Conservation (phyloP, 2,329 filamentous ascomycete genomes). For the Aspergillus niger region DNA sequence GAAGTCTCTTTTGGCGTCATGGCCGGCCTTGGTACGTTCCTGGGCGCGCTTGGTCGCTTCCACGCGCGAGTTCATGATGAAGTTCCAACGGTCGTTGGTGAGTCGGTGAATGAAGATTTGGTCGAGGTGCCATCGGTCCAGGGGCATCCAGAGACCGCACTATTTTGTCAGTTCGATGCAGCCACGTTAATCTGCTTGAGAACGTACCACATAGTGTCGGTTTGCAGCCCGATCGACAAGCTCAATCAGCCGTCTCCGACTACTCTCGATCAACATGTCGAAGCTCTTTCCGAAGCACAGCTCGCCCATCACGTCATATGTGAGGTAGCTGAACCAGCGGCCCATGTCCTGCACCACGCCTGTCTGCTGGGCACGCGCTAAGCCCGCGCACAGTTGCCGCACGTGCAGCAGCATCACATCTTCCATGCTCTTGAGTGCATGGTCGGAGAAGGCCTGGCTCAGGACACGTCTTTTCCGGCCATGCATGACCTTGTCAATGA, state of each 20-base stretch:
- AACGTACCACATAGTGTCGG: constrained; percentile 64
- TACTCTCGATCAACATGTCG: constrained; percentile 49
- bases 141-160: constrained; percentile 71
- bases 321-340: constrained; percentile 47
- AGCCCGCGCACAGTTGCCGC: constrained; percentile 60
- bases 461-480: constrained; percentile 71
- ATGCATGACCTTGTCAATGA: constrained; percentile 67
- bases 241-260: constrained; percentile 64
- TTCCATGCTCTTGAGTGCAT: constrained; percentile 68
- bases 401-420: constrained; percentile 67
- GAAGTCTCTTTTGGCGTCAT: constrained; percentile 70
- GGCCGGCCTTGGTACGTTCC: constrained; percentile 57
- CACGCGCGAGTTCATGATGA: constrained; percentile 69
- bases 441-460: constrained; percentile 70
- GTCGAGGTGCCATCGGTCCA: constrained; percentile 67
- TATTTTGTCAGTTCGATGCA: constrained; percentile 30
- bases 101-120: constrained; percentile 68
- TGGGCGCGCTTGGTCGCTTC: constrained; percentile 69
- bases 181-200: neutral
- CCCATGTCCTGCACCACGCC: constrained; percentile 38
- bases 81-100: constrained; percentile 66
- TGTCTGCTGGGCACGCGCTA: constrained; percentile 27
- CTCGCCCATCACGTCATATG: constrained; percentile 56
- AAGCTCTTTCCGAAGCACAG: constrained; percentile 56
- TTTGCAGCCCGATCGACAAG: constrained; percentile 69